A percentile compares a stretch with the other conserved stretches of the same genome.
These are phyloP conservation scores for Tuber calosporum DNA, from an alignment of 495 filamentous ascomycete species.

Conservation along the genomic window DNA sequence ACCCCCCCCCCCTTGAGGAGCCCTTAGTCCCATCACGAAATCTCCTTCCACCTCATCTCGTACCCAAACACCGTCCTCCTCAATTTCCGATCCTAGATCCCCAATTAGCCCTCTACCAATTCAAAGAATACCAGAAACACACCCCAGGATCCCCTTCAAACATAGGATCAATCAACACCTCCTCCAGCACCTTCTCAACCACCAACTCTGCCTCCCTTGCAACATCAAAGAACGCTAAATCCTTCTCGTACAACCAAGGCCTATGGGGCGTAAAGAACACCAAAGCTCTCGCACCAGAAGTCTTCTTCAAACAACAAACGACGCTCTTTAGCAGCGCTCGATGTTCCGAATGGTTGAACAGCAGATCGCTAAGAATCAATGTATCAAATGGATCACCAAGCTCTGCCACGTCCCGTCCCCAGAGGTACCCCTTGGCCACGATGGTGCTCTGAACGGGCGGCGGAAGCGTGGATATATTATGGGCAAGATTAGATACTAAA, in stretches of 20 bases:
- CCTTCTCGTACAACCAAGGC: constrained; percentile 77
- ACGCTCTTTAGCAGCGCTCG: constrained; percentile 64
- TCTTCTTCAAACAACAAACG: constrained; percentile 53
- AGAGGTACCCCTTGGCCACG: constrained; percentile 63
- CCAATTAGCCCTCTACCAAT: constrained; percentile 3
- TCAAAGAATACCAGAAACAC: constrained; percentile 37
- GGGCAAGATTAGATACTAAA: constrained; percentile 63
- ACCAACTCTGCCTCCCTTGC: constrained; percentile 59
- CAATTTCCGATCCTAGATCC: constrained; percentile 56
- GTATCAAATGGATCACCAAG: constrained; percentile 62
- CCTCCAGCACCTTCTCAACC: constrained; percentile 72
- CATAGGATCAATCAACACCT: constrained; percentile 71
- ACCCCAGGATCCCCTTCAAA: constrained; percentile 81
- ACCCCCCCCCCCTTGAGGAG: not conserved
- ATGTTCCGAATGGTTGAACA: constrained; percentile 86
- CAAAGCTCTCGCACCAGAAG: constrained; percentile 55
- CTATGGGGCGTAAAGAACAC: constrained; percentile 93
- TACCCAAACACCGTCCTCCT: constrained; percentile 77
- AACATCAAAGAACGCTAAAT: constrained; percentile 76
- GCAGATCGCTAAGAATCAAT: constrained; percentile 75
- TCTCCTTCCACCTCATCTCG: constrained; percentile 52
- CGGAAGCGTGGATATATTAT: constrained; percentile 56
- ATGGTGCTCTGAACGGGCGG: constrained; percentile 40
- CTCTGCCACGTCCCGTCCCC: constrained; percentile 57
- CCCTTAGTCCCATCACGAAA: not conserved